Evolutionary conservation across 2,329 filamentous ascomycete species (phyloP), one percentile per base, ranked within the genome.

Genomic region (Aulographum hederae): DNA sequence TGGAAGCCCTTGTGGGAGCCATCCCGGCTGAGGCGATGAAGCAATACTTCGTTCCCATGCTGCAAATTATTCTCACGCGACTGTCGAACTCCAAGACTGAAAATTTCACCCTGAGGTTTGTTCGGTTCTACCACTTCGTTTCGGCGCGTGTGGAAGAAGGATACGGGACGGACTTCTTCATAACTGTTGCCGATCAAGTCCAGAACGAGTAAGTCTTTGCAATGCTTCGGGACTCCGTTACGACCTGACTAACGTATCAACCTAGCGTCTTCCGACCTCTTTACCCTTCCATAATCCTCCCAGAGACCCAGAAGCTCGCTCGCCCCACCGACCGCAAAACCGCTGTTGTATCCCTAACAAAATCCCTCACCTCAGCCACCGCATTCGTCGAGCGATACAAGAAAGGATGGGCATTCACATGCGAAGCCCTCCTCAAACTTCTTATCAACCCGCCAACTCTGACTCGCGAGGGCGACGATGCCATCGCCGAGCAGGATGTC

Each of bases 121-220:
- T 85, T 33, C 77, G 84, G 20, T 91, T 98, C 62, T 98, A 91
- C 52, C 86, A 98, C 53, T 73, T 94, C 39, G 69, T 95, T 33
- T 81, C 80, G 18, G 80, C 84, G 13, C 67, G 65, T 14, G 14
- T 6, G 38, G 77, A 89, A 39, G 70, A 72, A 41, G 82, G 84
- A n/a, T 72, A 89, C 35, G 89, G 86, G 30, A 70, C 84, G 5
- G 89, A 98, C 54, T 93, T 82, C 58, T 89, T 94, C 58, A 79
- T 94, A 55, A 67, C 67, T 41, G 69, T 82, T 39, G 74, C 80
- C n/a, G 79, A 95, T 48, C 63, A 72, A 38, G 66, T 95, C 18
- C 85, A 94, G 52, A 61, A 69, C 21, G 62, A 65, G 63, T 69
- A 57, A 48, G 61, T 47, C 4, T 45, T 28, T 37, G 36, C 26